Base-by-base conservation (phyloP, 495 filamentous ascomycete species). In the Bacidia rubella region DNA sequence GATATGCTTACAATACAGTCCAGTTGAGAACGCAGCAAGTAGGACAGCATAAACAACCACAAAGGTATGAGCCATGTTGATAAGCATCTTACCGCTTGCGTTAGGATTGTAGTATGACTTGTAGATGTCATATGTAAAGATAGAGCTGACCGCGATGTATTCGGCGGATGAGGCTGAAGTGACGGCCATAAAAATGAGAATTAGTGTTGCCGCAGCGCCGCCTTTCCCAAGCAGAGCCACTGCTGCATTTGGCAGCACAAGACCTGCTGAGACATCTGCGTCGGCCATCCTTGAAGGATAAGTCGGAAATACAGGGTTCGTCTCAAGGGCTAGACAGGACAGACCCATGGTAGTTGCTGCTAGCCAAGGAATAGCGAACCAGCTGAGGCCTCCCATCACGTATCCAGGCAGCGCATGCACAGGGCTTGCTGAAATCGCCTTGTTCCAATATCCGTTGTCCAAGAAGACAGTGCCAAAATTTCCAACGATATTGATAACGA, bases 361-460 rank as follows among this genome's bases (percentile, higher is more conserved):
- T 20, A 96, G 75, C 88, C 88, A 97, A 19, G 90, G 90, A 52
- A 97, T 94, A 7, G 90, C 90, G 54, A 97, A 96, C 90, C 90
- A 97, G 59, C 75, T 82, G 1, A 96, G 75, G 39, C 90, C 90
- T 22, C 90, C 90, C 45, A 94, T 73, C 41, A 95, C 83, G 58
- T 97, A 97, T 26, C 90, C 90, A 4, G 90, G 90, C 46, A 97
- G 83, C 5, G 89, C 89, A 54, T 90, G 83, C 2, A 90, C 83
- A 1, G 87, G 87, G 26, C 80, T 83, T 3, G 89, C 89, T n/a
- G 89, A 87, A 53, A 95, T 93, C 39, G 89, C 89, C 65, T 95
- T 94, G 74, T 94, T 92, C 71, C 90, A 94, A 72, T 93, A 93
- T 11, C 80, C 79, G 55, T 83, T 86, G 64, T 87, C 82, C 2